Percentiles rank a stretch among this genome's conserved stretches.
Conservation (phyloP, 2,329 filamentous ascomycete species). For the Blastomyces silverae region DNA sequence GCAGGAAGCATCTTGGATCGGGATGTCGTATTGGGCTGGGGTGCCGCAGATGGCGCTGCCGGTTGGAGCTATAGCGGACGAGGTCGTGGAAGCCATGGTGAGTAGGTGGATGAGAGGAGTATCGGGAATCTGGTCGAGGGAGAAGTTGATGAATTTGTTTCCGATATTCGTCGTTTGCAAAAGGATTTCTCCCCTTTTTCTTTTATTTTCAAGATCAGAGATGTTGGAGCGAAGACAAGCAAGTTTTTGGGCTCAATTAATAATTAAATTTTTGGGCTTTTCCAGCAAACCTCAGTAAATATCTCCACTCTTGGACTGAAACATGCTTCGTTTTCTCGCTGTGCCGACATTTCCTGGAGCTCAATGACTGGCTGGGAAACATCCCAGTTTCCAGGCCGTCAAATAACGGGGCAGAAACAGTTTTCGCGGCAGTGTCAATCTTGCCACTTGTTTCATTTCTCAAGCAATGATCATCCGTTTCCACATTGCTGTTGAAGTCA, state of each 20-base stretch:
- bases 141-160: background rate
- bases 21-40: constrained; percentile 25
- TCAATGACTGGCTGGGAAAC: no score
- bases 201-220: background rate
- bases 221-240: background rate
- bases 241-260: background rate
- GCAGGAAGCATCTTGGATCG: constrained; percentile 26
- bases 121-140: background rate
- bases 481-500: background rate
- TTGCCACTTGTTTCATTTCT: background rate
- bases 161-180: no score
- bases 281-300: background rate
- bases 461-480: no score
- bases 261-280: background rate
- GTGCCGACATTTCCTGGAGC: background rate
- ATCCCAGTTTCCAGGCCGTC: background rate
- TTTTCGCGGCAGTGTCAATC: background rate
- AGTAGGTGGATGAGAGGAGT: constrained; percentile 4
- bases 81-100: constrained; percentile 15
- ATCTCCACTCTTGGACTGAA: background rate
- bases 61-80: constrained; percentile 13
- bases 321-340: no score
- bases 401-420: background rate
- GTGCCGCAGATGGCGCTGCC: constrained; percentile 19
- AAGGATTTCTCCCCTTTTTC: background rate